Evolutionary conservation across 2,329 filamentous ascomycete genomes (phyloP), one percentile per base, ranked within the genome.

Genomic region (Monosporascus sp.): DNA sequence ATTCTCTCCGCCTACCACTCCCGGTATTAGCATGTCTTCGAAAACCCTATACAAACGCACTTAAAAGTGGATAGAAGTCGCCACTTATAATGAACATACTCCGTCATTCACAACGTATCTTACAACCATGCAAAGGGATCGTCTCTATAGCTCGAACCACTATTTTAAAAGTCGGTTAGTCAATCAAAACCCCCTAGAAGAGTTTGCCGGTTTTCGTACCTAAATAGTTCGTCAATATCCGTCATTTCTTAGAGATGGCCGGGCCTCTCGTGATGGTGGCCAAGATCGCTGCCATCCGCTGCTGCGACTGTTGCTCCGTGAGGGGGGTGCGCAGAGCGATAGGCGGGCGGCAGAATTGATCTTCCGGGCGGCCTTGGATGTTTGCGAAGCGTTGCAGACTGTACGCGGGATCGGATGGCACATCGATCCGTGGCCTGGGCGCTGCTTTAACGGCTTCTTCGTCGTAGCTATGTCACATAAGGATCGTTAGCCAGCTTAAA

Each of bases 381-480:
- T 65, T 61, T 24, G 63, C 48, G 51, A 60, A 67, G n/a, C 64
- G 60, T 27, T 63, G 57, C 44, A 67, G 44, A 48, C 55, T 65
- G 52, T 67, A 67, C n/a, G 54, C 51, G 8, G 58, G 44, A 37
- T 67, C 63, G 20, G 55, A 53, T 4, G 63, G 62, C 16, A 64
- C 64, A 40, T 62, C 52, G 41, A 67, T 45, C 1, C 48, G 46
- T 1, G 64, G 62, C 8, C 59, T 57, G 38, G 58, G 55, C 27
- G 43, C 41, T 19, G 31, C 22, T 48, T 58, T 56, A 16, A 57
- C 16, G 20, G 51, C 51, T 11, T 35, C 46, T 38, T 60, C 53
- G 49, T 57, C 55, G 56, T 59, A 57, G 37, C 59, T 63, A 22
- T n/a, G 7, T 6, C 44, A 35, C 31, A 47, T 14, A 14, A 37